Conservation (phyloP, 2,329 filamentous ascomycete species). For the Ophiocordyceps camponoti-rufipedis region DNA sequence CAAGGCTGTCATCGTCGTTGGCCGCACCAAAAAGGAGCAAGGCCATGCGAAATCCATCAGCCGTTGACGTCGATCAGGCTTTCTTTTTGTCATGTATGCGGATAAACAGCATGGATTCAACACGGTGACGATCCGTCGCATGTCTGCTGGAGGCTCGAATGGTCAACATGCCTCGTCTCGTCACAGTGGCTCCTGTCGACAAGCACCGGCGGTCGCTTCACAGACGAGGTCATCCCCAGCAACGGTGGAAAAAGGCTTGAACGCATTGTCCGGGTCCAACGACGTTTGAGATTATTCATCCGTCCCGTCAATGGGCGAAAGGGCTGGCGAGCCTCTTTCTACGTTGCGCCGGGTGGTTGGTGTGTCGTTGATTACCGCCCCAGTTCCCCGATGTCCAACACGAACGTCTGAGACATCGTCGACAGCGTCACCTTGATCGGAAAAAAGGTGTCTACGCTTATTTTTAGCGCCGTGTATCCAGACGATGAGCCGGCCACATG, state of each 20-base stretch:
- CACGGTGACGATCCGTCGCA: background rate
- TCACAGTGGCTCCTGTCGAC: background rate
- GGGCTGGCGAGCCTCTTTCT: background rate
- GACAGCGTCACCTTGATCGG: background rate
- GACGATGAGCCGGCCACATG: background rate
- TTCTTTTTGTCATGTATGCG: no score
- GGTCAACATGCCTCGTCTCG: background rate
- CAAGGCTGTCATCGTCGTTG: slow-evolving; percentile 16
- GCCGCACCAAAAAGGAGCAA: slow-evolving; percentile 4
- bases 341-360: background rate
- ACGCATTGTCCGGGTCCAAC: background rate
- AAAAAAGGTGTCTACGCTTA: background rate
- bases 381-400: background rate
- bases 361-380: background rate
- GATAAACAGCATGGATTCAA: no score
- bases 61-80: background rate
- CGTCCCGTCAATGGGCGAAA: background rate
- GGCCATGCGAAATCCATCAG: background rate
- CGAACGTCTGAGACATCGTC: background rate
- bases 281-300: background rate
- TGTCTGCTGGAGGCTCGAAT: background rate
- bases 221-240: background rate
- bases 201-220: background rate
- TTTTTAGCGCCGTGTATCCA: background rate
- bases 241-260: background rate